A percentile compares a stretch with the other conserved stretches of the same genome.
Conservation (phyloP, 2,329 filamentous ascomycete genomes). For the Xylaria digitata region DNA sequence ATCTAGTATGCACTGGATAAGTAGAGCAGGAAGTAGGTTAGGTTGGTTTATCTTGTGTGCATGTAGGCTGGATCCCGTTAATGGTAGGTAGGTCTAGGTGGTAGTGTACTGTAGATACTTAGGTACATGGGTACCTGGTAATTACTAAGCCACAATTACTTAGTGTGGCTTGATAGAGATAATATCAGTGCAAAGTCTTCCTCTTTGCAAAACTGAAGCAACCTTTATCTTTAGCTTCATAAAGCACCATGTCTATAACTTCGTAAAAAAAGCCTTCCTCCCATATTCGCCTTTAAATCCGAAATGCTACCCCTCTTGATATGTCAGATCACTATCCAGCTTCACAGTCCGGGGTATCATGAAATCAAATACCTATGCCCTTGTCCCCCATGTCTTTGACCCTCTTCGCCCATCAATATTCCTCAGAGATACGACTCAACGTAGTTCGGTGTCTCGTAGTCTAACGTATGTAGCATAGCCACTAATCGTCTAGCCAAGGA, state of each 20-base stretch:
- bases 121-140: background rate
- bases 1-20: no score
- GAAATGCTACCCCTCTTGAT: constrained; percentile 11
- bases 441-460: background rate
- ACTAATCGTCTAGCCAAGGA: constrained; percentile 42
- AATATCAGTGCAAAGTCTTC: constrained; percentile 7
- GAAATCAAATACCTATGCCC: constrained; percentile 26
- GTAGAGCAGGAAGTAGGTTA: no score
- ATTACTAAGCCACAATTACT: background rate
- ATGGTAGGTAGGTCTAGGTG: no score
- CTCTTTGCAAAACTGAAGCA: constrained; percentile 1
- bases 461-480: background rate
- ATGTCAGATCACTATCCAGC: background rate
- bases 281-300: constrained; percentile 2
- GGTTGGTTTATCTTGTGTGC: no score
- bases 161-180: background rate
- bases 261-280: constrained; percentile 1
- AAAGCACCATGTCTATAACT: constrained; percentile 7
- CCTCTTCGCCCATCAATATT: background rate
- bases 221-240: constrained; percentile 12
- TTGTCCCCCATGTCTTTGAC: background rate
- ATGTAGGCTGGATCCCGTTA: no score
- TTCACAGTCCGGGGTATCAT: constrained; percentile 33
- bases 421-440: background rate
- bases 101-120: no score